These are phyloP conservation scores for Hydnomerulius pinastri DNA, from an alignment of 768 basidiomycete genomes.

Conservation along the genomic window DNA sequence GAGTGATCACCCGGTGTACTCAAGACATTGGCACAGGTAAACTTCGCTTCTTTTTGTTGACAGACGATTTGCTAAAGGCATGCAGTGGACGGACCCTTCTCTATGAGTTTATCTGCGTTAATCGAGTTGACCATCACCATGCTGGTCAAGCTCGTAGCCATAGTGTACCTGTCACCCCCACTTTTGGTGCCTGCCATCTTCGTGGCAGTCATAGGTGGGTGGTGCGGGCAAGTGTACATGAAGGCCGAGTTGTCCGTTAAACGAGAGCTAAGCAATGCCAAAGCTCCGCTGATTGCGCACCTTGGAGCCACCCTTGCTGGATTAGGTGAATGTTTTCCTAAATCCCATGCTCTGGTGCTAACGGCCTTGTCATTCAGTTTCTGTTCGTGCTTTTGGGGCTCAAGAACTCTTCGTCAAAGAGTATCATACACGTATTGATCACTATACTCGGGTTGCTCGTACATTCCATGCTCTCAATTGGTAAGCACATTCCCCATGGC, in stretches of 20 bases:
- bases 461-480: constrained; percentile 34
- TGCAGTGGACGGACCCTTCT: constrained; percentile 12
- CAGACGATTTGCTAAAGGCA: not conserved
- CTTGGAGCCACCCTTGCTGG: constrained; percentile 16
- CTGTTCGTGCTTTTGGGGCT: constrained; percentile 45
- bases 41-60: constrained; percentile 3
- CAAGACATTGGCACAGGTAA: constrained; percentile 50
- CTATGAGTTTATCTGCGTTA: not conserved
- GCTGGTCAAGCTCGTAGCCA: not conserved
- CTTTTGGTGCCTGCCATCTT: constrained; percentile 28
- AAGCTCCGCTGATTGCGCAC: constrained; percentile 16
- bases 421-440: constrained; percentile 35
- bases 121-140: constrained; percentile 8
- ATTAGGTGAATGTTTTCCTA: constrained; percentile 13
- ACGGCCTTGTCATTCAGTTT: constrained; percentile 20
- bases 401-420: constrained; percentile 25
- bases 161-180: constrained; percentile 13
- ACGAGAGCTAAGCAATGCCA: constrained; percentile 27
- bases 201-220: constrained; percentile 30
- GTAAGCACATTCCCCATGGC: not conserved
- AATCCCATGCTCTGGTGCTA: not conserved
- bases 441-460: constrained; percentile 27
- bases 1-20: constrained; percentile 34
- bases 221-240: constrained; percentile 42
- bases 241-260: constrained; percentile 42